These are phyloP conservation scores for Fomitopsis serialis DNA, from an alignment of 768 basidiomycete genomes.

Conservation along the genomic window DNA sequence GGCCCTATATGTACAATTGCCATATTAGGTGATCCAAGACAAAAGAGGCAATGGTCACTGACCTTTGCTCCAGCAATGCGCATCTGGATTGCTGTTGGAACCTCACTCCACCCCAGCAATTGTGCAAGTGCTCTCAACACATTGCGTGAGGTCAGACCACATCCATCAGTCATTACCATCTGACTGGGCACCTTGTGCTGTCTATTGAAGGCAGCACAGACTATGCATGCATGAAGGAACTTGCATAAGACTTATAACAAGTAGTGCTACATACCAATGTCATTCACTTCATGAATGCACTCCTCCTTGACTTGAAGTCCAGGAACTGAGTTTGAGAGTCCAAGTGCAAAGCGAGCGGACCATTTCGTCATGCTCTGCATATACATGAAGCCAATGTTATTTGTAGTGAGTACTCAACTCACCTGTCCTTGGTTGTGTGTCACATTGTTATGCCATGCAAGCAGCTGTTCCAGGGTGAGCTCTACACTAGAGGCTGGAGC, in stretches of 20 bases:
- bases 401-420: not conserved
- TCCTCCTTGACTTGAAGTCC: conserved; percentile 35
- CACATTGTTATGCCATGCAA: conserved; percentile 35
- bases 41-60: too few relatives aligned
- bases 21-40: too few relatives aligned
- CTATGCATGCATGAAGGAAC: conserved; percentile 7
- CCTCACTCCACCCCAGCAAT: not conserved
- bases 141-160: conserved; percentile 39
- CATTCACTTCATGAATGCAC: conserved; percentile 36
- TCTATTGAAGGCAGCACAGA: conserved; percentile 17
- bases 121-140: not conserved
- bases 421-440: conserved; percentile 39
- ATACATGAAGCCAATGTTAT: not conserved
- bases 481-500: not conserved
- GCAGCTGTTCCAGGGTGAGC: not conserved
- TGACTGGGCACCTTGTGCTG: conserved; percentile 20
- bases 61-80: not conserved
- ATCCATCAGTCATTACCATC: conserved; percentile 62
- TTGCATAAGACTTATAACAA: too few relatives aligned
- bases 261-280: conserved; percentile 35
- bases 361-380: conserved; percentile 59
- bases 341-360: conserved; percentile 56
- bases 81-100: not conserved
- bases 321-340: conserved; percentile 60
- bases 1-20: too few relatives aligned